Conservation (phyloP, 2,329 filamentous ascomycete genomes). For the Claviceps humidiphila region DNA sequence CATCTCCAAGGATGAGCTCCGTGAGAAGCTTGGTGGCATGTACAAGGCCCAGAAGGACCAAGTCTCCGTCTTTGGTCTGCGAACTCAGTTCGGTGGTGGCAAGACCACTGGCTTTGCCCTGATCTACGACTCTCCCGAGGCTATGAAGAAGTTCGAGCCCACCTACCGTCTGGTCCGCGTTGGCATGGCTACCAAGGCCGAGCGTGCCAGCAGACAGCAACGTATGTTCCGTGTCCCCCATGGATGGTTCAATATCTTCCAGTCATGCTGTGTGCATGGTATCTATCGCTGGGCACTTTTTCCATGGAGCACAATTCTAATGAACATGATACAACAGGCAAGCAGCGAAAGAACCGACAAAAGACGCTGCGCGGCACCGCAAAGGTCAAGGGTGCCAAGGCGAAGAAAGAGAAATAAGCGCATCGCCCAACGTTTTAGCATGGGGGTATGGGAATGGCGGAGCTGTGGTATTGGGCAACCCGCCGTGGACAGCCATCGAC, state of each 20-base stretch:
- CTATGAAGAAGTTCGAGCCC: slow-evolving; percentile 99
- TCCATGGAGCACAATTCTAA: not conserved
- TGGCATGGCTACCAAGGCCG: slow-evolving; percentile 83
- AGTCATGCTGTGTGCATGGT: too few species aligned
- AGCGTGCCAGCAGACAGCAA: slow-evolving; percentile 97
- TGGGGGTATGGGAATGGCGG: slow-evolving; percentile 15
- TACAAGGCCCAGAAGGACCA: slow-evolving; percentile 99
- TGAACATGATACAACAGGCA: slow-evolving; percentile 51
- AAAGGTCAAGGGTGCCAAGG: slow-evolving; percentile 91
- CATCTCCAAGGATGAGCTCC: slow-evolving; percentile 98
- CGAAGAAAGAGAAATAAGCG: slow-evolving; percentile 87
- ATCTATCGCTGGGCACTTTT: too few species aligned
- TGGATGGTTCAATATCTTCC: too few species aligned
- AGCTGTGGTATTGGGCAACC: slow-evolving; percentile 17
- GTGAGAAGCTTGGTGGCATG: slow-evolving; percentile 80
- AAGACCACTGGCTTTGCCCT: slow-evolving; percentile 99
- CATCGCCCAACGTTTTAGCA: slow-evolving; percentile 20
- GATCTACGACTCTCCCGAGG: slow-evolving; percentile 95
- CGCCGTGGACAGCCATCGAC: slow-evolving; percentile 8
- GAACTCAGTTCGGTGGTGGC: slow-evolving; percentile 98
- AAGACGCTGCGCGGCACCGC: slow-evolving; percentile 97
- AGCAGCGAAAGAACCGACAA: slow-evolving; percentile 99
- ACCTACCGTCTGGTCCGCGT: slow-evolving; percentile 93
- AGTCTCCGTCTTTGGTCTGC: slow-evolving; percentile 95
- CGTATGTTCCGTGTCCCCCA: slow-evolving; percentile 51